These are phyloP conservation scores for Schizosaccharomyces osmophilus DNA, from an alignment of 805 yeast species.

Conservation along the genomic window DNA sequence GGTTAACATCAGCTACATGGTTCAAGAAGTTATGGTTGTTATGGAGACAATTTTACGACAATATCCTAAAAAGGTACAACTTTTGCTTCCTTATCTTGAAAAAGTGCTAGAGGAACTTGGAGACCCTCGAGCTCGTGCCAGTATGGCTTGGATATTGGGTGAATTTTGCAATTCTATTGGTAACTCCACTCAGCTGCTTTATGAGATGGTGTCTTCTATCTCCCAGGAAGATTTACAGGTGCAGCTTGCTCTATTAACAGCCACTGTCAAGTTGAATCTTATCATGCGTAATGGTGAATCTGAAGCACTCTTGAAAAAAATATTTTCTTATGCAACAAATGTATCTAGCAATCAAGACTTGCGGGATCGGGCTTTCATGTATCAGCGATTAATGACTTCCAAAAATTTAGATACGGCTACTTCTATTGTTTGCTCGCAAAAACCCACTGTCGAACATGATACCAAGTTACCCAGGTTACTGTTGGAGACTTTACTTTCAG, in stretches of 20 bases:
- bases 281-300: constrained; percentile 27
- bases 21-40: constrained; percentile 59
- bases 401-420: constrained; percentile 18
- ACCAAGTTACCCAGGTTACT: constrained; percentile 45
- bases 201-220: constrained; percentile 23
- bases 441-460: constrained; percentile 40
- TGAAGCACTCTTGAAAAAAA: constrained; percentile 24
- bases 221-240: constrained; percentile 47
- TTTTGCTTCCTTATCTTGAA: constrained; percentile 21
- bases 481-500: constrained; percentile 59
- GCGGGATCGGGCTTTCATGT: constrained; percentile 62
- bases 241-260: constrained; percentile 48
- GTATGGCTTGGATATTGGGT: constrained; percentile 69
- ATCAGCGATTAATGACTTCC: constrained; percentile 53
- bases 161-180: constrained; percentile 31
- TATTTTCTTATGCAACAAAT: constrained; percentile 48
- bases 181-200: constrained; percentile 19
- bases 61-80: constrained; percentile 36
- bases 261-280: constrained; percentile 37
- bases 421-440: constrained; percentile 30
- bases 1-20: constrained; percentile 44
- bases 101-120: constrained; percentile 27
- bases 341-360: constrained; percentile 60
- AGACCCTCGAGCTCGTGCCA: constrained; percentile 56
- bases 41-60: constrained; percentile 52